These are phyloP conservation scores for Naganishia antarctica DNA, from an alignment of 768 basidiomycete genomes.

Conservation along the genomic window DNA sequence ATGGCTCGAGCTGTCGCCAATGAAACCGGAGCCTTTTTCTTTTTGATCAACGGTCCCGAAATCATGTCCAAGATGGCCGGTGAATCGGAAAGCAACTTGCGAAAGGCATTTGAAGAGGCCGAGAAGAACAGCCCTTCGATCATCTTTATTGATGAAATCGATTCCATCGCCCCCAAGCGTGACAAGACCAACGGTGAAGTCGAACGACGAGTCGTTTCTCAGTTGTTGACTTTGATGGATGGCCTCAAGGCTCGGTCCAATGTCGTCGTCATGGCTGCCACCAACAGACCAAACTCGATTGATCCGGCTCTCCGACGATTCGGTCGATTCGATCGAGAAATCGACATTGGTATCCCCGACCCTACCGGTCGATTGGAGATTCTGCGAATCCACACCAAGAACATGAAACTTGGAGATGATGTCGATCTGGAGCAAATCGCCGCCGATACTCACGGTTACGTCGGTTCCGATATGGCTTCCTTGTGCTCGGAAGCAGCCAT, in stretches of 20 bases:
- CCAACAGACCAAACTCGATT: conserved; percentile 92
- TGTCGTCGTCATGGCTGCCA: conserved; percentile 99
- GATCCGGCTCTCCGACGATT: conserved; percentile 98
- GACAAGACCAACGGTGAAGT: conserved; percentile 99
- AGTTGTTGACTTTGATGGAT: conserved; percentile 97
- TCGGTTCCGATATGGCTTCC: conserved; percentile 95
- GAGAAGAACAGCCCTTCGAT: conserved; percentile 99
- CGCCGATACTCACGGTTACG: conserved; percentile 98
- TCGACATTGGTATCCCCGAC: conserved; percentile 98
- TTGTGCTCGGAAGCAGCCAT: conserved; percentile 99
- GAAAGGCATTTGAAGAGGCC: conserved; percentile 98
- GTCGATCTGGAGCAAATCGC: conserved; percentile 98
- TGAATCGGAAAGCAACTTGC: conserved; percentile 91
- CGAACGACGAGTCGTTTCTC: conserved; percentile 97
- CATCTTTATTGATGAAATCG: conserved; percentile 99
- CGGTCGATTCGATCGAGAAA: conserved; percentile 98
- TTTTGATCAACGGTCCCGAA: conserved; percentile 98
- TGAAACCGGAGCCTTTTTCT: conserved; percentile 99
- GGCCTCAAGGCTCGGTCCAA: conserved; percentile 97
- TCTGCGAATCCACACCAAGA: conserved; percentile 98
- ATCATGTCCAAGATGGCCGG: conserved; percentile 99
- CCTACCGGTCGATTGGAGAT: conserved; percentile 98
- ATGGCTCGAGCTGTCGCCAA: conserved; percentile 99
- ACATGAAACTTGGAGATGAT: conserved; percentile 96
- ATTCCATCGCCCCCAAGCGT: conserved; percentile 98